Evolutionary conservation across 2,329 filamentous ascomycete genomes (phyloP), one percentile per base, ranked within the genome.

Genomic region (Dothideomycetes sp.): DNA sequence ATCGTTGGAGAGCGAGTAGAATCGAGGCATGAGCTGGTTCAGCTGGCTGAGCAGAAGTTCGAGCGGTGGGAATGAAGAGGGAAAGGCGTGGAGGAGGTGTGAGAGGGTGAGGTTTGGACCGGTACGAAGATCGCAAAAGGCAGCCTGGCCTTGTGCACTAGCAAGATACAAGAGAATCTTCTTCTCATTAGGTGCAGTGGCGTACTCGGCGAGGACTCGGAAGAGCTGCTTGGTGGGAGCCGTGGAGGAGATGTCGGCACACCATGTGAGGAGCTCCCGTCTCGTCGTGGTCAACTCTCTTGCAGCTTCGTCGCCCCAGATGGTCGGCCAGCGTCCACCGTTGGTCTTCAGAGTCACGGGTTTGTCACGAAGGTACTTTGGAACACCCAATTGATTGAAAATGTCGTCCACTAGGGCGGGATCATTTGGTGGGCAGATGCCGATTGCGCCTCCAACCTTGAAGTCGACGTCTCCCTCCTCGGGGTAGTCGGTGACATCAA

Each of bases 1-100:
- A 54, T 98, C 91, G 59, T 94, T 95, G 39, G 88, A 95, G 11
- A 98, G 77, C 3, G 89, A 96, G 67, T 98, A 98, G 69, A 98
- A 98, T 44, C 91, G 84, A 3, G 91, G 91, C 89, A 96, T 96
- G 37, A 96, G 73, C 36, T 85, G 83, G 52, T 83, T 84, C 38
- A 95, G 75, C 32, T 82, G 75, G 2, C 83, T 84, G 27, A 95
- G 72, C 9, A 98, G 70, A 44, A 79, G 70, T 40, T 91, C 84
- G 51, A 98, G 70, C 3, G 89, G 87, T 38, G 91, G 91, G 57
- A 86, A 84, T 5, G 85, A 78, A 31, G 86, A 94, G 2, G 91
- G 87, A 68, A 98, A 98, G 2, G 91, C 91, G 54, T 82, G 73
- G 19, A 98, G 75, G 5, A 98, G 72, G 64, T 96, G 91, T 12